Evolutionary conservation across 371 early-diverging fungal species (phyloP).

Genomic region (Zopfochytrium polystomum): DNA sequence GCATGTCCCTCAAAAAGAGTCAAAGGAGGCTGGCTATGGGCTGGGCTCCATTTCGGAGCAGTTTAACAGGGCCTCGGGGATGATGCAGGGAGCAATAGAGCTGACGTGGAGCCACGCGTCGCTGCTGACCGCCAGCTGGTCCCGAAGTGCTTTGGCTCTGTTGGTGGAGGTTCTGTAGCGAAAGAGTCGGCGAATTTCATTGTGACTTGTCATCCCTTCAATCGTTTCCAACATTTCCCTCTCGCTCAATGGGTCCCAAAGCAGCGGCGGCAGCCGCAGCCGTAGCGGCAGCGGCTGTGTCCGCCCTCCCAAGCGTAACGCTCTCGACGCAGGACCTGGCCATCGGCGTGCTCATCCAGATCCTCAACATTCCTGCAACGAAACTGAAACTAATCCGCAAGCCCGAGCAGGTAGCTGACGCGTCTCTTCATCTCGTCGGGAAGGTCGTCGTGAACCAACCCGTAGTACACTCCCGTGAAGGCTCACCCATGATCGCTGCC

Average conservation of each 20-base stretch:
- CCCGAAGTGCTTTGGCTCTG: not conserved
- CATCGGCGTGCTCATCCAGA: conserved; percentile 11
- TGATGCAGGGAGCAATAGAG: conserved; percentile 60
- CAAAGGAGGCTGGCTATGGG: conserved; percentile 41
- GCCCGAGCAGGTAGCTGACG: conserved; percentile 9
- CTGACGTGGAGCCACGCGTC: conserved; percentile 78
- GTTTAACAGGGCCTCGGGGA: conserved; percentile 58
- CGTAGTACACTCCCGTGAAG: not conserved
- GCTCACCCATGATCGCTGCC: not conserved
- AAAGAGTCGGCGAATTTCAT: not conserved
- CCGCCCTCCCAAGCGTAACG: no score
- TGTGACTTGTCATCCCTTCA: not conserved
- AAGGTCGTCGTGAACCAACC: not conserved
- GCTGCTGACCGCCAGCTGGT: no score
- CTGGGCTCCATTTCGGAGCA: conserved; percentile 66
- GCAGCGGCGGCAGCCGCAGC: no score
- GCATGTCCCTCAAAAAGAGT: conserved; percentile 38
- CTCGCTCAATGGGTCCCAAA: conserved; percentile 2
- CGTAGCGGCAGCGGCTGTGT: no score
- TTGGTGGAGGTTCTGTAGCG: not conserved
- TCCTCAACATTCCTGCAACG: conserved; percentile 5
- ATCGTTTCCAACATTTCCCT: not conserved
- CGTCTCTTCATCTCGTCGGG: not conserved
- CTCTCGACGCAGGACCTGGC: conserved; percentile 5
- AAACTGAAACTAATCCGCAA: conserved; percentile 7